phyloP scores from a whole-genome alignment of 495 filamentous ascomycete species.

The Xylaria castorea region DNA sequence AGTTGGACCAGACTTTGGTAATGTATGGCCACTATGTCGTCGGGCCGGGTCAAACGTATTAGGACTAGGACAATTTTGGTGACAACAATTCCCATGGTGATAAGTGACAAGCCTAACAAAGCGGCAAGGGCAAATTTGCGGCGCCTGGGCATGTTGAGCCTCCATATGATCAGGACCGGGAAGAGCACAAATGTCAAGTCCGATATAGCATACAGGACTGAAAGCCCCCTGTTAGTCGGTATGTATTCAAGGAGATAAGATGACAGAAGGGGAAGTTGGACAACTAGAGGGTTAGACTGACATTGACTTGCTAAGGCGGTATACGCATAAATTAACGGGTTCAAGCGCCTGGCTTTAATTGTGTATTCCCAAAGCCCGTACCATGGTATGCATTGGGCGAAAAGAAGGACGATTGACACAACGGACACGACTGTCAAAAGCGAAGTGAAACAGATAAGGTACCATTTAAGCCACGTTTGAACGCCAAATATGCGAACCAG shows the following conservation, averaged over 20 bases:
- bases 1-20: neutral
- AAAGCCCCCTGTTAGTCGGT: neutral
- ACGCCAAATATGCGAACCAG: conserved; percentile 31
- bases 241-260: neutral
- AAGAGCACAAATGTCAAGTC: conserved; percentile 31
- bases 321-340: neutral
- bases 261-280: no score
- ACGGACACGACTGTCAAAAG: neutral
- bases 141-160: conserved; percentile 31
- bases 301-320: neutral
- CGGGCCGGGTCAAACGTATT: neutral
- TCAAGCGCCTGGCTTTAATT: neutral
- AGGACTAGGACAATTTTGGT: neutral
- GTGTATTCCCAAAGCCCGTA: no score
- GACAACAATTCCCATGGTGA: conserved; percentile 4
- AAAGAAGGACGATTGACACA: neutral
- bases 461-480: conserved; percentile 31
- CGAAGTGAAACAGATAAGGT: neutral
- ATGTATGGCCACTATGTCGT: neutral
- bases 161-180: conserved; percentile 31
- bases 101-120: conserved; percentile 4
- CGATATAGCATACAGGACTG: conserved; percentile 24
- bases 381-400: no score
- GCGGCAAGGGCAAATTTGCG: conserved; percentile 21
- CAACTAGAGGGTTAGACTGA: neutral